Evolutionary conservation across 2,329 filamentous ascomycete genomes (phyloP).

Genomic region (Fusarium pseudograminearum): DNA sequence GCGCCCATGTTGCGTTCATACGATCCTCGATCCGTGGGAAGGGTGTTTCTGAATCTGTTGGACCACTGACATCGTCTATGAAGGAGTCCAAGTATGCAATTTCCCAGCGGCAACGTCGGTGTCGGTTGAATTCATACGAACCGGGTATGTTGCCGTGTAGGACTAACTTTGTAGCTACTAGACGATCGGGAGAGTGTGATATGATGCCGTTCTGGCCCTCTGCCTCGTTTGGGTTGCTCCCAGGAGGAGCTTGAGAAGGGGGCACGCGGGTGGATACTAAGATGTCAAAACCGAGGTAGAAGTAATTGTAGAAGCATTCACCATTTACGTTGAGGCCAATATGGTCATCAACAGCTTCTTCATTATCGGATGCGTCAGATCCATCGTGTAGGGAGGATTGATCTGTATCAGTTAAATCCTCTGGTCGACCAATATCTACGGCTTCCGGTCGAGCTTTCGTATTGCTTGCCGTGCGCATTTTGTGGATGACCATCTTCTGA

Average conservation of each 20-base stretch:
- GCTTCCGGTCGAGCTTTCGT: slow-evolving; percentile 60
- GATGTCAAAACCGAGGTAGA: slow-evolving; percentile 93
- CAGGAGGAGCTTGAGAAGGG: slow-evolving; percentile 71
- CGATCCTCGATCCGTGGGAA: slow-evolving; percentile 79
- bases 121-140: slow-evolving; percentile 95
- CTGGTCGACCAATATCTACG: slow-evolving; percentile 59
- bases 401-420: slow-evolving; percentile 77
- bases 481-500: slow-evolving; percentile 88
- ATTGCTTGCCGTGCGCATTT: slow-evolving; percentile 67
- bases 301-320: slow-evolving; percentile 97
- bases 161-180: slow-evolving; percentile 91
- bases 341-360: slow-evolving; percentile 69
- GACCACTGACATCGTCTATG: slow-evolving; percentile 56
- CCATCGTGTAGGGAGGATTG: slow-evolving; percentile 79
- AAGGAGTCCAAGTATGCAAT: slow-evolving; percentile 69
- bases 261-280: slow-evolving; percentile 82
- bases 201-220: slow-evolving; percentile 52
- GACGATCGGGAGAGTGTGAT: slow-evolving; percentile 66
- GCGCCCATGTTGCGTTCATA: slow-evolving; percentile 77
- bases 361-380: slow-evolving; percentile 74
- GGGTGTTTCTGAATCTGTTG: slow-evolving; percentile 79
- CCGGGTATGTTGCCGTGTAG: slow-evolving; percentile 95
- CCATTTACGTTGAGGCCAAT: slow-evolving; percentile 66
- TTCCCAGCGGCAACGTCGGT: slow-evolving; percentile 89
- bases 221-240: slow-evolving; percentile 34